These are phyloP conservation scores for Xanthoconium separans DNA, from an alignment of 1,284 basidiomycete species.

Conservation along the genomic window DNA sequence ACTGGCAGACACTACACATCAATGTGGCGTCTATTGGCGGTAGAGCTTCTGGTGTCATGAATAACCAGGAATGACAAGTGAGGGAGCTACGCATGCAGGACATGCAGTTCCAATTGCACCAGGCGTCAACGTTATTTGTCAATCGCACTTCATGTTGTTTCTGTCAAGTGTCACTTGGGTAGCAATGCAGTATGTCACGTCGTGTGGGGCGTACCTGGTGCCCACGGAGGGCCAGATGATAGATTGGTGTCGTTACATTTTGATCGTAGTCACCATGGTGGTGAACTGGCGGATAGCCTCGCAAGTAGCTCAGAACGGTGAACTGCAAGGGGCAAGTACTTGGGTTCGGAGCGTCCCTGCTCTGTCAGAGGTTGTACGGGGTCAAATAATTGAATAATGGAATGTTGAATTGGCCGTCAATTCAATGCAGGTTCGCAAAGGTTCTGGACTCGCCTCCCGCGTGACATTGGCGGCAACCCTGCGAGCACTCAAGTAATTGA, in stretches of 20 bases:
- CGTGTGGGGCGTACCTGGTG: constrained; percentile 4
- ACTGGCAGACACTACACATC: too few relatives aligned
- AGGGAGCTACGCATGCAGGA: not conserved
- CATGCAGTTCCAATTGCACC: not conserved
- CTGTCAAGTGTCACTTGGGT: not conserved
- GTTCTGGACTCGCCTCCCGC: not conserved
- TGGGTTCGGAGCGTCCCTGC: not conserved
- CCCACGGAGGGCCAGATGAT: not conserved
- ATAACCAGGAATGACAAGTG: not conserved
- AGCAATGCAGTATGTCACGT: not conserved
- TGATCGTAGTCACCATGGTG: not conserved
- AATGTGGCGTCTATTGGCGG: too few relatives aligned
- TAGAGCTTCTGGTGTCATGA: too few relatives aligned
- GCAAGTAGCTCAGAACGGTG: too few relatives aligned
- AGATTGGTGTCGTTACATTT: too few relatives aligned
- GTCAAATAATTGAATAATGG: not conserved
- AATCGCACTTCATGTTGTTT: not conserved
- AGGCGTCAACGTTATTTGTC: not conserved
- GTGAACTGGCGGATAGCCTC: too few relatives aligned
- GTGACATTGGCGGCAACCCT: too few relatives aligned
- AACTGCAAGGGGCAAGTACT: not conserved
- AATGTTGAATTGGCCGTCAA: constrained; percentile 6
- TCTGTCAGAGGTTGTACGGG: too few relatives aligned
- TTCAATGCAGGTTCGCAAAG: not conserved
- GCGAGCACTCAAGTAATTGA: too few relatives aligned